Conservation (phyloP, 345 rosid species). For the Eucalyptus grandis region DNA sequence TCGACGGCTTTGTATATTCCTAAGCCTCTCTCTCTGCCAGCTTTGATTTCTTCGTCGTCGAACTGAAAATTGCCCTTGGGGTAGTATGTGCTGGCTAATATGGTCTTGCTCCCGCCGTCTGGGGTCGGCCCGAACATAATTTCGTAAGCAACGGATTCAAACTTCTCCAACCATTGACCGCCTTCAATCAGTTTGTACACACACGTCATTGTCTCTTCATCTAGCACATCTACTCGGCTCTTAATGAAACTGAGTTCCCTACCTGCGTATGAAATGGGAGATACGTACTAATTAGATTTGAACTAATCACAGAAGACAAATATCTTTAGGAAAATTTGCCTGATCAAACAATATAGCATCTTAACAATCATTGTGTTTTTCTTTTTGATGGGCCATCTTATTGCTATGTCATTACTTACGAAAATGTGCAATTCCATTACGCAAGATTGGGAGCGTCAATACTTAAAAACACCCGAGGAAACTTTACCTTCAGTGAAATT, state of each 20-base stretch:
- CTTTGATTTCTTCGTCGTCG: slow-evolving; percentile 12
- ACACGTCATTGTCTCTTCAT: background rate
- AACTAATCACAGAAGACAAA: no score
- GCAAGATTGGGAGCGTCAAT: no score
- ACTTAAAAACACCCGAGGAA: background rate
- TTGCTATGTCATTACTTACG: no score
- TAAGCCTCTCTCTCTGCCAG: slow-evolving; percentile 3
- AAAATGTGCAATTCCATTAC: no score
- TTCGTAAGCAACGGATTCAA: background rate
- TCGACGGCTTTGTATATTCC: slow-evolving; percentile 14
- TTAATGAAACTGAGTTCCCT: background rate
- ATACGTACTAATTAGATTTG: no score
- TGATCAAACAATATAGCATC: background rate
- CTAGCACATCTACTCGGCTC: background rate
- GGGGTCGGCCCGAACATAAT: background rate
- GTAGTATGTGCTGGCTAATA: background rate
- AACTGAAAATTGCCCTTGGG: background rate
- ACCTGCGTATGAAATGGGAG: background rate
- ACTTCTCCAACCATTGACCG: background rate
- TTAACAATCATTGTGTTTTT: no score
- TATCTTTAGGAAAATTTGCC: background rate
- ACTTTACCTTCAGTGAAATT: slow-evolving; percentile 7
- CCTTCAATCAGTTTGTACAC: slow-evolving; percentile 2
- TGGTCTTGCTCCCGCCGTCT: slow-evolving; percentile 4
- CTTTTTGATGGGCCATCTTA: no score